Conservation (phyloP, 2,329 filamentous ascomycete genomes). For the Shiraia sp. region DNA sequence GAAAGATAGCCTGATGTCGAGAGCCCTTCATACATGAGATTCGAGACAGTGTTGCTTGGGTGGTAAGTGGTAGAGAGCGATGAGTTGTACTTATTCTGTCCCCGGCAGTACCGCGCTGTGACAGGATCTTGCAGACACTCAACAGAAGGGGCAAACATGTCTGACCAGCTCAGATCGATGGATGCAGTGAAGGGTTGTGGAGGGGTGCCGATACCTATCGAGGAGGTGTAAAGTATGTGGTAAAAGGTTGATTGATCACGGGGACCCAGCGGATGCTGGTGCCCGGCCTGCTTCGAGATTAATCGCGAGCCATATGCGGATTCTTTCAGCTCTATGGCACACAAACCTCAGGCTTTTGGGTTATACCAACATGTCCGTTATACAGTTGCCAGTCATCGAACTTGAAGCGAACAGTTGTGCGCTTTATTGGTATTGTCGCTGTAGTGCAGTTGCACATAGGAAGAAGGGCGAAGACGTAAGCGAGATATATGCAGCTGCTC, state of each 20-base stretch:
- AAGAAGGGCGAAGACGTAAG: slow-evolving; percentile 4
- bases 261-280: slow-evolving; percentile 5
- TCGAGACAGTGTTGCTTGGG: slow-evolving; percentile 2
- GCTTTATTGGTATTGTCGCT: slow-evolving; percentile 5
- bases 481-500: slow-evolving; percentile 3
- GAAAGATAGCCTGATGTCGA: slow-evolving; percentile 6
- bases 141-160: slow-evolving; percentile 5
- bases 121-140: slow-evolving; percentile 6
- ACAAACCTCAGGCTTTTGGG: slow-evolving; percentile 3
- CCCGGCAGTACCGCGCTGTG: slow-evolving; percentile 5
- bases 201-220: slow-evolving; percentile 5
- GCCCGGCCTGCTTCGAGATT: slow-evolving; percentile 3
- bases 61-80: slow-evolving; percentile 6
- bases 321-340: neutral
- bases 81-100: slow-evolving; percentile 6
- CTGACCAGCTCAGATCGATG: slow-evolving; percentile 6
- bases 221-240: slow-evolving; percentile 6
- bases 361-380: slow-evolving; percentile 2
- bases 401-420: slow-evolving; percentile 7
- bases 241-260: slow-evolving; percentile 7
- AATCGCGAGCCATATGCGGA: slow-evolving; percentile 4
- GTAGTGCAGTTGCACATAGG: slow-evolving; percentile 3
- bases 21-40: slow-evolving; percentile 5
- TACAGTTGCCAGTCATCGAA: slow-evolving; percentile 6
- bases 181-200: slow-evolving; percentile 5